These are phyloP conservation scores for Aspergillus pseudoviridinutans DNA, from an alignment of 2,329 filamentous ascomycete species.

Conservation along the genomic window DNA sequence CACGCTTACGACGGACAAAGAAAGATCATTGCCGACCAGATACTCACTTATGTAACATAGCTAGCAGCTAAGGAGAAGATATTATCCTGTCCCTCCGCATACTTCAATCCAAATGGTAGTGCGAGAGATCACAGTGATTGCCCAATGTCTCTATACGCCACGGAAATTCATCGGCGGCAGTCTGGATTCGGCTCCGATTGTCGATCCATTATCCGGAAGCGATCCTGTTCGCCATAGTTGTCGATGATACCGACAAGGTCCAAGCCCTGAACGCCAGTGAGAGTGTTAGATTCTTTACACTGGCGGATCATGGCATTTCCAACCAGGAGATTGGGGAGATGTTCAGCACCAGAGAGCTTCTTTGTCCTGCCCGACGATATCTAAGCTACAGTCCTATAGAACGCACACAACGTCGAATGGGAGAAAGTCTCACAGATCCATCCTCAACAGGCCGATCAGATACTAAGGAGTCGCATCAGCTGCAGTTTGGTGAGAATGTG, in stretches of 20 bases:
- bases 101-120: constrained; percentile 9
- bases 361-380: constrained; percentile 49
- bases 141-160: not conserved
- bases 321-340: constrained; percentile 49
- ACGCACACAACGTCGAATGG: constrained; percentile 56
- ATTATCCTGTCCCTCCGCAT: constrained; percentile 15
- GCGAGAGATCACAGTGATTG: constrained; percentile 1
- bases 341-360: constrained; percentile 50
- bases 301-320: constrained; percentile 52
- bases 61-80: constrained; percentile 16
- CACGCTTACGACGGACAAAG: too few species aligned
- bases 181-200: not conserved
- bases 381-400: constrained; percentile 52
- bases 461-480: constrained; percentile 59
- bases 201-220: not conserved
- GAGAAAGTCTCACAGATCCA: constrained; percentile 55
- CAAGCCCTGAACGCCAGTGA: constrained; percentile 46
- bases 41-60: not conserved
- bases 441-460: constrained; percentile 56
- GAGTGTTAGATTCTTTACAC: constrained; percentile 58
- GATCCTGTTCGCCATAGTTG: constrained; percentile 13
- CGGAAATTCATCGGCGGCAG: not conserved
- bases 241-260: constrained; percentile 17
- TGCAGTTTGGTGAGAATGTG: constrained; percentile 58
- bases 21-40: too few species aligned